Conservation (phyloP, 345 rosid genomes). For the Xanthoceras sorbifolium region DNA sequence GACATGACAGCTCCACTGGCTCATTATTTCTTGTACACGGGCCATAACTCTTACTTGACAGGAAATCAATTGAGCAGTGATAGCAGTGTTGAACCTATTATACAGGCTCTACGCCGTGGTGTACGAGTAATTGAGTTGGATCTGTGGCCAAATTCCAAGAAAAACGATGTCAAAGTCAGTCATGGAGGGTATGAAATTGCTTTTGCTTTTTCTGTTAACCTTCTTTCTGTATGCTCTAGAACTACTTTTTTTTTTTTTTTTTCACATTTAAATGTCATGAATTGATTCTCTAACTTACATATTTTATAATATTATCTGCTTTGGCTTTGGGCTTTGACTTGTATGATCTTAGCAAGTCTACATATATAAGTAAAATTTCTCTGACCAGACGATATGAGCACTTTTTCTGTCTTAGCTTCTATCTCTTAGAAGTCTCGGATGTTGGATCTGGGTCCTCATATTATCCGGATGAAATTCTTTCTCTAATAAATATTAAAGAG, state of each 20-base stretch:
- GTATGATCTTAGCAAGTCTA: no score
- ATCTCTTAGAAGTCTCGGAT: no score
- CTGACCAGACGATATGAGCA: no score
- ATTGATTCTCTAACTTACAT: not conserved
- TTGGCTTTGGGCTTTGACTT: not conserved
- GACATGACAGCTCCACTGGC: constrained; percentile 71
- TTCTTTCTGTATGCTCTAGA: not conserved
- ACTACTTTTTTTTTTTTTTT: not conserved
- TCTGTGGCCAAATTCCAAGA: constrained; percentile 68
- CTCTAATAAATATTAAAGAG: no score
- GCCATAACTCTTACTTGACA: constrained; percentile 89
- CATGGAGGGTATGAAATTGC: constrained; percentile 65
- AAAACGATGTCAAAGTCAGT: constrained; percentile 55
- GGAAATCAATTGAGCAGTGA: constrained; percentile 73
- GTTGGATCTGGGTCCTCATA: no score
- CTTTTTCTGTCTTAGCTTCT: no score
- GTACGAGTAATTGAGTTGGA: constrained; percentile 89
- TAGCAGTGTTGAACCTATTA: constrained; percentile 64
- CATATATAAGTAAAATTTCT: no score
- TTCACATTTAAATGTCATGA: not conserved
- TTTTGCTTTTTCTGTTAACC: not conserved
- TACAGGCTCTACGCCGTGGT: constrained; percentile 52
- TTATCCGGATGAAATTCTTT: not conserved
- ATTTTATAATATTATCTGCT: no score
- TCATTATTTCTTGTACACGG: constrained; percentile 79